Evolutionary conservation across 345 rosid species (phyloP), one percentile per base, ranked within the genome.

Genomic region (Heritiera fomes): DNA sequence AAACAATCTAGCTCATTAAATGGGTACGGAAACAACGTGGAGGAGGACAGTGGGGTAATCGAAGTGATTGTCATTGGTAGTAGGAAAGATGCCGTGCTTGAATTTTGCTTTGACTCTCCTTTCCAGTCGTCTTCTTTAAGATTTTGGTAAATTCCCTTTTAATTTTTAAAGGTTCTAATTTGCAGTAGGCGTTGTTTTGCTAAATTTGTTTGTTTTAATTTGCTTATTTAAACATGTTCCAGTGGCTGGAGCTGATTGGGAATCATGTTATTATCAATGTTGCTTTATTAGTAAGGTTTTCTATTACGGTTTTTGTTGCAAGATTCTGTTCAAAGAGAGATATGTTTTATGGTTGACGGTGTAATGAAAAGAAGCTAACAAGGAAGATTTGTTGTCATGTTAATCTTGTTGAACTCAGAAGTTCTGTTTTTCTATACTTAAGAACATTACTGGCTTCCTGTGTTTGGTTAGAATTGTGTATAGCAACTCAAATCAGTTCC

Each of bases 61-160:
- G 93, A 93, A 45, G 95, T 92, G 73, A 83, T 91, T 84, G 91
- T 89, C 77, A 89, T 92, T 63, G 99, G 99, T 32, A 89, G 99
- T 64, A 86, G 94, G 49, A 91, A 82, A 83, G 99, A 93, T 40
- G 87, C 99, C 6, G 82, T 91, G 47, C 83, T 92, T 32, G 96
- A 91, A 82, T 94, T 89, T 63, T 93, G 97, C 79, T 86, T 86
- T 77, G 93, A 88, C 46, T 91, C 97, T 50, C 91, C 91, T 40
- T 86, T 91, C 69, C 86, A 56, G 71, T 88, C 91, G 32, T 80
- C 89, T 28, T 87, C 90, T 45, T 82, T 95, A 52, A 90, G 96
- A 41, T 93, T 87, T 86, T 95, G 99, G 99, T 92, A 91, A 56
- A 2, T 58, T n/a, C 69, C 3, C 3, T 55, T 0, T 58, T 46